Conservation (phyloP, 495 filamentous ascomycete genomes). For the Rhypophila decipiens region DNA sequence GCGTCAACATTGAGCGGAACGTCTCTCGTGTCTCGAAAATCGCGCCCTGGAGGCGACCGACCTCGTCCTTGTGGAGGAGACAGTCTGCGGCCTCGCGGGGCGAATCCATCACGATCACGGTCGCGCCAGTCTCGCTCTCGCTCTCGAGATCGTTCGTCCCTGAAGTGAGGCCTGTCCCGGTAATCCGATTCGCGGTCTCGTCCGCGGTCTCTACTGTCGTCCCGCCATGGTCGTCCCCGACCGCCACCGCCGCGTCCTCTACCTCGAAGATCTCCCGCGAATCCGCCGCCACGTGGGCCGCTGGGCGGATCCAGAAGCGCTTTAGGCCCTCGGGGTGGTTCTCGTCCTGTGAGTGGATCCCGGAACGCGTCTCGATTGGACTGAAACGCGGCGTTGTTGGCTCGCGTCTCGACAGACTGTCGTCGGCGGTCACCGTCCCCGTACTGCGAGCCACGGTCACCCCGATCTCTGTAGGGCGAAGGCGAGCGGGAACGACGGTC, state of each 20-base stretch:
- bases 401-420: constrained; percentile 42
- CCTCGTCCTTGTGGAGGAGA: constrained; percentile 38
- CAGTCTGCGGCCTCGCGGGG: constrained; percentile 34
- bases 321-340: constrained; percentile 65
- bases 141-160: constrained; percentile 41
- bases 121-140: constrained; percentile 37
- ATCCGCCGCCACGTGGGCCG: constrained; percentile 47
- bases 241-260: constrained; percentile 27
- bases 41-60: constrained; percentile 29
- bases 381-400: constrained; percentile 40
- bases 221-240: constrained; percentile 42
- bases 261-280: constrained; percentile 39
- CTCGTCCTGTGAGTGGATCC: constrained; percentile 32
- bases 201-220: constrained; percentile 58
- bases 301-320: constrained; percentile 59
- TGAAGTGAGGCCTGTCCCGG: constrained; percentile 39
- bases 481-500: constrained; percentile 47
- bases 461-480: constrained; percentile 51
- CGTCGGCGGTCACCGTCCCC: constrained; percentile 43
- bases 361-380: constrained; percentile 45
- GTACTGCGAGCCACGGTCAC: constrained; percentile 31
- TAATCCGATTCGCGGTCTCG: constrained; percentile 53
- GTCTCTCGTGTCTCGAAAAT: constrained; percentile 29
- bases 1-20: constrained; percentile 39
- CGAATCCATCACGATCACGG: constrained; percentile 36